Percentiles rank a stretch among this genome's conserved stretches.
These are phyloP conservation scores for Thielaviopsis punctulata DNA, from an alignment of 2,329 filamentous ascomycete species.

Conservation along the genomic window DNA sequence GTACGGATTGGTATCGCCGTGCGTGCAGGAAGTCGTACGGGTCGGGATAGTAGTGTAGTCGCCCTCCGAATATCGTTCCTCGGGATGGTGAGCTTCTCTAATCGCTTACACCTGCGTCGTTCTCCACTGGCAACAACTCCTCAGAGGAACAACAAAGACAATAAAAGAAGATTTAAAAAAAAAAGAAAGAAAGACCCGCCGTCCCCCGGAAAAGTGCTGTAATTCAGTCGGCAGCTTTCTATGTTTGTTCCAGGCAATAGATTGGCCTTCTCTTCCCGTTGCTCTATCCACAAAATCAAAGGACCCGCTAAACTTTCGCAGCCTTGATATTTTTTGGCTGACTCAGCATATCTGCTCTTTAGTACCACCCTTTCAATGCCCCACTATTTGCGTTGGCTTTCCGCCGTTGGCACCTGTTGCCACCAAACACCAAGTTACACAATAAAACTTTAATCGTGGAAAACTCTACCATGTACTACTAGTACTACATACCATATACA, in stretches of 20 bases:
- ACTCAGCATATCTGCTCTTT: constrained; percentile 1
- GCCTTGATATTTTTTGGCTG: constrained; percentile 9
- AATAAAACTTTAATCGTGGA: background rate
- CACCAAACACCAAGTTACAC: background rate
- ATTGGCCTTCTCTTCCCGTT: background rate
- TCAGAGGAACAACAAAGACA: background rate
- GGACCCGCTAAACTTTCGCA: background rate
- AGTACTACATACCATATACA: background rate
- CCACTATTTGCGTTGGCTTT: background rate
- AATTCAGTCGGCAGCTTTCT: background rate
- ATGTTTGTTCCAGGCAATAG: background rate
- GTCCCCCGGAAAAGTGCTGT: background rate
- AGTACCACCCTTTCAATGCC: background rate
- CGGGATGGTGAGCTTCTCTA: no score
- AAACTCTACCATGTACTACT: no score
- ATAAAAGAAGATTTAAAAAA: background rate
- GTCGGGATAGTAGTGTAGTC: no score
- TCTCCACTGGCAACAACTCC: no score
- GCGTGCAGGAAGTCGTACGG: no score
- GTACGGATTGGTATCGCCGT: no score
- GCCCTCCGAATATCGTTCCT: no score
- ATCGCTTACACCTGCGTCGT: no score
- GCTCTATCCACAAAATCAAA: background rate
- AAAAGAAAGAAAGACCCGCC: background rate
- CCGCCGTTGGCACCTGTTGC: background rate